phyloP scores from a whole-genome alignment of 208 protist genomes.

The Acanthamoeba castellanii region DNA sequence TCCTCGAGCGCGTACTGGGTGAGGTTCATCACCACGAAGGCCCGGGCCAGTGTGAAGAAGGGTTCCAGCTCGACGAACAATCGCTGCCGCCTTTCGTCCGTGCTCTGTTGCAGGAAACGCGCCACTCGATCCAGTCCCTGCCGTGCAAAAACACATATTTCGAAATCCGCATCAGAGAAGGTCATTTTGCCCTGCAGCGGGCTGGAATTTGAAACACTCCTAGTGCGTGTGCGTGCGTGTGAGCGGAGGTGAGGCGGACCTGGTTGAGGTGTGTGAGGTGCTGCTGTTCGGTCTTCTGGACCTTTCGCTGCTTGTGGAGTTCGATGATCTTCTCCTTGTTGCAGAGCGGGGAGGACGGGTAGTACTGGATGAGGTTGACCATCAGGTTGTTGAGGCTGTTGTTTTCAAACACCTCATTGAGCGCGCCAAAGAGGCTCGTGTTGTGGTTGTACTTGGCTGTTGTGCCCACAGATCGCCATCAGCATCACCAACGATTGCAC shows the following conservation, averaged over 20 bases:
- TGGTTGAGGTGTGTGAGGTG: slow-evolving; percentile 13
- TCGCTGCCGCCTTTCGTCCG: neutral
- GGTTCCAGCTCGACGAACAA: slow-evolving; percentile 25
- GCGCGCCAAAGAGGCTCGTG: neutral
- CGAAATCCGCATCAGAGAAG: too few relatives aligned
- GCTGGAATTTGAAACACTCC: too few relatives aligned
- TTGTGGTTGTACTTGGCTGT: slow-evolving; percentile 2
- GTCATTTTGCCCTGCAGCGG: too few relatives aligned
- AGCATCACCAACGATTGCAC: neutral
- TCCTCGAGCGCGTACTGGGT: neutral
- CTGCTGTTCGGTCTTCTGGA: slow-evolving; percentile 28
- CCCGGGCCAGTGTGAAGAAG: neutral
- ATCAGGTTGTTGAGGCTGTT: slow-evolving; percentile 6
- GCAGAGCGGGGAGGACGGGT: slow-evolving; percentile 37
- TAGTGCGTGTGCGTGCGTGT: too few relatives aligned
- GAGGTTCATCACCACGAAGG: slow-evolving; percentile 45
- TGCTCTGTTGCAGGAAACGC: neutral
- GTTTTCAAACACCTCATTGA: slow-evolving; percentile 29
- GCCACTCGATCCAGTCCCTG: neutral
- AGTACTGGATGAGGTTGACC: slow-evolving; percentile 42
- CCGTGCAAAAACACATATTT: too few relatives aligned
- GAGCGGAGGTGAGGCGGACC: neutral
- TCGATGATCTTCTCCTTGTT: slow-evolving; percentile 63
- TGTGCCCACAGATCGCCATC: neutral
- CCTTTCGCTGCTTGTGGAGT: slow-evolving; percentile 35